These are phyloP conservation scores for Lizonia empirigonia DNA, from an alignment of 2,329 filamentous ascomycete genomes.

Conservation along the genomic window DNA sequence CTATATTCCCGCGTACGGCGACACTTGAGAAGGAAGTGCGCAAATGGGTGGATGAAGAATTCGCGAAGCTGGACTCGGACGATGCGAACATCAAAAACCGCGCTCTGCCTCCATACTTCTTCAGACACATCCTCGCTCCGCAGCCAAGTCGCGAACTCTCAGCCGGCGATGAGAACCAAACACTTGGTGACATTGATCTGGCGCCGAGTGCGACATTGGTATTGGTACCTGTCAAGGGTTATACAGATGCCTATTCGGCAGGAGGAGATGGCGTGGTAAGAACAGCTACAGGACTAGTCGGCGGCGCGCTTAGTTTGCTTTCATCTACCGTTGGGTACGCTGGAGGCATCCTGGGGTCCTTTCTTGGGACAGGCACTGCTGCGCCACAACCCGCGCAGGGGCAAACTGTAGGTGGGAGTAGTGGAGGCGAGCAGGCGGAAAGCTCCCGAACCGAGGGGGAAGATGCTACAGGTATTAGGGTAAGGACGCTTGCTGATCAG, in stretches of 20 bases:
- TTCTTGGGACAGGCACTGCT: conserved; percentile 30
- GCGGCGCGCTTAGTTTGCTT: conserved; percentile 44
- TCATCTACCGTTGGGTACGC: conserved; percentile 42
- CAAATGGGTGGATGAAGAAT: conserved; percentile 70
- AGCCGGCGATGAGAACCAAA: conserved; percentile 72
- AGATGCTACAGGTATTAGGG: conserved; percentile 42
- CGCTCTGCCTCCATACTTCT: conserved; percentile 68
- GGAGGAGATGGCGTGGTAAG: conserved; percentile 40
- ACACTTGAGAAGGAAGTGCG: conserved; percentile 72
- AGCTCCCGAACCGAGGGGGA: conserved; percentile 16
- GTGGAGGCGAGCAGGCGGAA: conserved; percentile 17
- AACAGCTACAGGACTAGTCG: conserved; percentile 40
- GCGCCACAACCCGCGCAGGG: conserved; percentile 14
- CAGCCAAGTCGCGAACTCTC: conserved; percentile 76
- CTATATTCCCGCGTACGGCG: conserved; percentile 68
- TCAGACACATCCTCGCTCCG: conserved; percentile 83
- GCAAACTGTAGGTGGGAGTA: conserved; percentile 17
- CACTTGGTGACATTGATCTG: conserved; percentile 72
- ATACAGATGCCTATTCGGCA: conserved; percentile 62
- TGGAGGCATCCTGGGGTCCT: conserved; percentile 39
- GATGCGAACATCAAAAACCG: conserved; percentile 30
- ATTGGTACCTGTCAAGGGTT: conserved; percentile 71
- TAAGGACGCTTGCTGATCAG: conserved; percentile 54
- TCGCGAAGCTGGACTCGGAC: conserved; percentile 29
- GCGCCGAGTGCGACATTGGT: conserved; percentile 82